Evolutionary conservation across 2,329 filamentous ascomycete genomes (phyloP).

Genomic region (Hypoxylon sp.): DNA sequence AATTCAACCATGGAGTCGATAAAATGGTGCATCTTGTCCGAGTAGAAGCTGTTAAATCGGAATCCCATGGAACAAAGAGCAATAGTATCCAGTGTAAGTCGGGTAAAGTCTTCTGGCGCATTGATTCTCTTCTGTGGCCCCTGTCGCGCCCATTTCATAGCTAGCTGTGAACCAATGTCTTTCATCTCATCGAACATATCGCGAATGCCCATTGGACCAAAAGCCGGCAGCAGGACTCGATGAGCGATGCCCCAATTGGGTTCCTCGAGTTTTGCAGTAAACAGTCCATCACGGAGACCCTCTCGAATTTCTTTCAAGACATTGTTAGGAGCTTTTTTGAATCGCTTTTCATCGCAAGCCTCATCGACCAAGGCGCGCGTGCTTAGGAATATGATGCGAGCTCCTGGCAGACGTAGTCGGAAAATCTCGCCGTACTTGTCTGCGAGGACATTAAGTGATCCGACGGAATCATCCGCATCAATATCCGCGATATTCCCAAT

Average conservation of each 20-base stretch:
- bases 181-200: slow-evolving; percentile 68
- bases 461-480: slow-evolving; percentile 66
- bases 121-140: slow-evolving; percentile 61
- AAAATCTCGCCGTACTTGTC: slow-evolving; percentile 53
- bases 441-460: slow-evolving; percentile 68
- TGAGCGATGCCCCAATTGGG: slow-evolving; percentile 67
- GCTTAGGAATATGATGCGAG: slow-evolving; percentile 62
- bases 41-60: slow-evolving; percentile 72
- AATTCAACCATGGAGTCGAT: slow-evolving; percentile 65
- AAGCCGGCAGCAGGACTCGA: slow-evolving; percentile 65
- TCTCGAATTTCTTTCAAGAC: slow-evolving; percentile 67
- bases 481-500: slow-evolving; percentile 74
- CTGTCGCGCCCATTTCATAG: slow-evolving; percentile 67
- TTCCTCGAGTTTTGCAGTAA: slow-evolving; percentile 48
- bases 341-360: slow-evolving; percentile 73
- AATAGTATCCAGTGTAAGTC: slow-evolving; percentile 72
- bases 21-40: slow-evolving; percentile 69
- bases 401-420: slow-evolving; percentile 17
- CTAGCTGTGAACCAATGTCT: slow-evolving; percentile 66
- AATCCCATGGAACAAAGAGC: slow-evolving; percentile 68
- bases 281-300: slow-evolving; percentile 56
- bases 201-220: slow-evolving; percentile 65
- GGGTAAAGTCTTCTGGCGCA: slow-evolving; percentile 71
- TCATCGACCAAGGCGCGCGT: slow-evolving; percentile 71
- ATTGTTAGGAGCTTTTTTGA: slow-evolving; percentile 67